phyloP scores from a whole-genome alignment of 1,284 basidiomycete species.

The Cutaneotrichosporon cyanovorans region DNA sequence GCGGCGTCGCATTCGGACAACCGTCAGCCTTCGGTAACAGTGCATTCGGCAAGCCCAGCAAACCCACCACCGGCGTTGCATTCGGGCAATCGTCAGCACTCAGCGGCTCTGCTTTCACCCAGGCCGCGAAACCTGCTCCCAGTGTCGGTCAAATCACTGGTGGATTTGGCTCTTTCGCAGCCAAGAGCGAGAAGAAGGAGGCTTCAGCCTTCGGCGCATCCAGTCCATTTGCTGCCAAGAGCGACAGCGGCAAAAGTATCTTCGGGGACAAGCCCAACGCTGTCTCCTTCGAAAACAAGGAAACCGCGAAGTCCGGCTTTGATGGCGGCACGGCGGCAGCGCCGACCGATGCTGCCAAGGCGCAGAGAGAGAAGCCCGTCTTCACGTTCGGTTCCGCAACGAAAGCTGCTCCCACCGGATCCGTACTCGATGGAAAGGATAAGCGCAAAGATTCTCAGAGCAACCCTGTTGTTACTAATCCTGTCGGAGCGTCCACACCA shows the following conservation, averaged over 20 bases:
- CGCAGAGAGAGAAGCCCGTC: background rate
- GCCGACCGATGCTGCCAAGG: no score
- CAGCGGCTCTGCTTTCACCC: constrained; percentile 11
- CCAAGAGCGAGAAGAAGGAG: constrained; percentile 10
- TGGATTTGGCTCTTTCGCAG: constrained; percentile 36
- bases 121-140: background rate
- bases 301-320: no score
- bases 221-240: constrained; percentile 18
- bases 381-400: no score
- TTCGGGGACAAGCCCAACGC: constrained; percentile 11
- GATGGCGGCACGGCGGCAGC: no score
- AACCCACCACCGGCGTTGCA: background rate
- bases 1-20: constrained; percentile 4
- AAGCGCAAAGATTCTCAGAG: no score
- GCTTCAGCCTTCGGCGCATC: constrained; percentile 21
- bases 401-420: no score
- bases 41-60: constrained; percentile 1
- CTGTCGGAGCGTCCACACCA: background rate
- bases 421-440: no score
- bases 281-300: background rate
- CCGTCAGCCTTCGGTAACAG: constrained; percentile 3
- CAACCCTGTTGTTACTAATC: no score
- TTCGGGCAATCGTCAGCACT: constrained; percentile 26
- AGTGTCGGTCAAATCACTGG: constrained; percentile 22
- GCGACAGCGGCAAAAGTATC: constrained; percentile 3